Base-by-base conservation (phyloP, 495 filamentous ascomycete species). In the Penicillium daleae region DNA sequence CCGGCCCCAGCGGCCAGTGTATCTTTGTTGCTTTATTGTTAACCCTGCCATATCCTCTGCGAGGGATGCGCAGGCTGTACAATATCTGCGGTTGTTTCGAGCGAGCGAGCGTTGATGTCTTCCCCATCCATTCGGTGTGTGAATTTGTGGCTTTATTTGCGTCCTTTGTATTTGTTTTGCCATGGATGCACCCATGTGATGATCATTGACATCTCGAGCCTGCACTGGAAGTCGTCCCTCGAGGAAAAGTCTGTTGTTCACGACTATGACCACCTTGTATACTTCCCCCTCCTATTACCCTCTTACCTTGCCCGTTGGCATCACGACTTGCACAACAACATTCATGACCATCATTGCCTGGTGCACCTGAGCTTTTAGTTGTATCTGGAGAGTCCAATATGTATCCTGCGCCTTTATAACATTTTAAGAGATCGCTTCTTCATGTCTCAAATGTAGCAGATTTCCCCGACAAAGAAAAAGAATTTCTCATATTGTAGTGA, bases 61-160 rank as follows among this genome's bases (percentile, higher is more conserved):
- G 59, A 61, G 50, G 44, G 40, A 40, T 15, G n/a, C 19, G 24
- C 27, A 32, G 48, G 49, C 13, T 67, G 56, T 63, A 69, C 49
- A 52, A 46, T 22, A 64, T 10, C n/a, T 57, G 15, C 19, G 40
- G 10, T 57, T 29, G 22, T 17, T 55, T 48, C 52, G 60, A 64
- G 59, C 66, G 56, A 60, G 59, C 63, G 61, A 63, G 37, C 29
- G 37, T 35, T n/a, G 21, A 5, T 27, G 10, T 46, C 13, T 13
- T 8, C 24, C 26, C 49, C 15, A 22, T 29, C 22, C 5, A 6
- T 12, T 35, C 35, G 13, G 10, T 7, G 17, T n/a, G n/a, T n/a
- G n/a, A n/a, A n/a, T n/a, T n/a, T n/a, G n/a, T n/a, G n/a, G n/a
- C n/a, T n/a, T n/a, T n/a, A n/a, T n/a, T n/a, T n/a, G n/a, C n/a